A percentile compares a stretch with the other conserved stretches of the same genome.
Evolutionary conservation across 2,329 filamentous ascomycete genomes (phyloP).

Genomic region (Colletotrichum viniferum): DNA sequence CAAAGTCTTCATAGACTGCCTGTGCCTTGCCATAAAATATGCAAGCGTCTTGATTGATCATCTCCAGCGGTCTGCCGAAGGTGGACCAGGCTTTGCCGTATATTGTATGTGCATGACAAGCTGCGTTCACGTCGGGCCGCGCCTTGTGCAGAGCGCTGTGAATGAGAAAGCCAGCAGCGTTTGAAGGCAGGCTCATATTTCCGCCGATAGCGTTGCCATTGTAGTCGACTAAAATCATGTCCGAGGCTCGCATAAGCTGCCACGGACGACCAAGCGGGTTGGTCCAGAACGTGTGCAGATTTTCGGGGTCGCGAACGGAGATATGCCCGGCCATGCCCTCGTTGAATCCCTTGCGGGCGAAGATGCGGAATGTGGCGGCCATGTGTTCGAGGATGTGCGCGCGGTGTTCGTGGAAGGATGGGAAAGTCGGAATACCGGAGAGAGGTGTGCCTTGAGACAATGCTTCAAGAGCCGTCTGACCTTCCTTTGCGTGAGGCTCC

Average conservation of each 20-base stretch:
- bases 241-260: constrained; percentile 64
- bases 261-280: constrained; percentile 67
- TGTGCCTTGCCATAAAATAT: constrained; percentile 58
- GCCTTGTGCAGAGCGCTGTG: constrained; percentile 72
- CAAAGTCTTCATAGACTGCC: constrained; percentile 1
- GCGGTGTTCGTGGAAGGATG: constrained; percentile 41
- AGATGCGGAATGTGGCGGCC: constrained; percentile 61
- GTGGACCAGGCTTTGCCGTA: constrained; percentile 71
- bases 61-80: constrained; percentile 69
- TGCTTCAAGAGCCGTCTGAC: neutral
- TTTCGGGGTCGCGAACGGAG: constrained; percentile 63
- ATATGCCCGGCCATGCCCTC: constrained; percentile 70
- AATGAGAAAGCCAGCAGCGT: constrained; percentile 73
- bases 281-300: constrained; percentile 67
- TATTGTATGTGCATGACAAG: constrained; percentile 72
- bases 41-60: constrained; percentile 72
- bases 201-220: constrained; percentile 58
- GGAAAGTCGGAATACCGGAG: constrained; percentile 1
- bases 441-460: neutral
- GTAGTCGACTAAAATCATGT: constrained; percentile 68
- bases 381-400: constrained; percentile 65
- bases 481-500: neutral
- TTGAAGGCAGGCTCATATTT: constrained; percentile 57
- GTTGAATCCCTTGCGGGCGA: constrained; percentile 59
- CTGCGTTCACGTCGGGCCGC: constrained; percentile 66